Percentiles rank a stretch among this genome's conserved stretches.
These are phyloP conservation scores for Coemansia sp. DNA, from an alignment of 192 early-diverging fungal genomes.

Conservation along the genomic window DNA sequence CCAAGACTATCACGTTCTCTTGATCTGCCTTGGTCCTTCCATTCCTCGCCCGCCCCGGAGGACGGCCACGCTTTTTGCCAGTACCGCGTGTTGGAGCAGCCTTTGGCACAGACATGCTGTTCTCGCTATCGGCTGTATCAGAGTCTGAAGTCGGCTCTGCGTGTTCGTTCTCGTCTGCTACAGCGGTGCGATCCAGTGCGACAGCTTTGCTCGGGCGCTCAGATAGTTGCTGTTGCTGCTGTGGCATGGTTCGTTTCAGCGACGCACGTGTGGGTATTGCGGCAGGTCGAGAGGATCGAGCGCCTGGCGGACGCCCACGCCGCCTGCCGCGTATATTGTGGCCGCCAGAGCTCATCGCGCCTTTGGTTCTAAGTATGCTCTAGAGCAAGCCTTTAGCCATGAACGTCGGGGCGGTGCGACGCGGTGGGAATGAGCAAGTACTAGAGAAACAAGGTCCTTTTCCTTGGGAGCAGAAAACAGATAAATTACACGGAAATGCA, in stretches of 20 bases:
- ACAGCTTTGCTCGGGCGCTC: not conserved
- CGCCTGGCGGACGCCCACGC: conserved; percentile 50
- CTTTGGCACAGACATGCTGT: not conserved
- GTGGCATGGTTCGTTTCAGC: not conserved
- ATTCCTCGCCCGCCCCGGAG: not conserved
- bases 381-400: conserved; percentile 1
- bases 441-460: not conserved
- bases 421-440: not conserved
- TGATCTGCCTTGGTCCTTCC: not conserved
- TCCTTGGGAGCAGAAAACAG: not conserved
- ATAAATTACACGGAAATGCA: not conserved
- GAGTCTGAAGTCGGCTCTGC: not conserved
- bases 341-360: conserved; percentile 17
- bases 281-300: not conserved
- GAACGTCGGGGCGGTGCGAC: not conserved
- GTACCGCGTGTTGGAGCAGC: not conserved
- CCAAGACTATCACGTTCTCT: not conserved
- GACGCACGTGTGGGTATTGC: not conserved
- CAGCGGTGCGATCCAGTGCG: not conserved
- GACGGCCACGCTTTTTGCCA: conserved; percentile 4
- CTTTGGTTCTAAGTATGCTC: not conserved
- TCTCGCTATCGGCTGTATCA: not conserved
- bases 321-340: conserved; percentile 32
- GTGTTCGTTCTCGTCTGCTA: conserved; percentile 3
- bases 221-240: not conserved